phyloP scores from a whole-genome alignment of 768 basidiomycete genomes.

The Psilocybe subaeruginosa region DNA sequence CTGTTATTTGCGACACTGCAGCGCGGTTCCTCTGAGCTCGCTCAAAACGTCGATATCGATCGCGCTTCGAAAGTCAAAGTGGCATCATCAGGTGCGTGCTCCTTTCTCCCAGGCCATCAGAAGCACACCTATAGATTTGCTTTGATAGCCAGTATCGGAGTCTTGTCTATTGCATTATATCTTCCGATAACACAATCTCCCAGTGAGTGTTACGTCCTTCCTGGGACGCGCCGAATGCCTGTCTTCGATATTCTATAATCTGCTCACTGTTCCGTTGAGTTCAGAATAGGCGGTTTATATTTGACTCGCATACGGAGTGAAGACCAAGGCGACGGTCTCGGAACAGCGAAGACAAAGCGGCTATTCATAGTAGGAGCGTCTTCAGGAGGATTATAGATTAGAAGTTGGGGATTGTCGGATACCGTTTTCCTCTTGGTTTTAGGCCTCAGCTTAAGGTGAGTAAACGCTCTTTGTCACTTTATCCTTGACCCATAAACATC shows the following conservation, averaged over 20 bases:
- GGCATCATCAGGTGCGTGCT: slow-evolving; percentile 5
- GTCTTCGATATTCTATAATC: background rate
- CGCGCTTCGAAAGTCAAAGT: slow-evolving; percentile 1
- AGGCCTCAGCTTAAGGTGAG: background rate
- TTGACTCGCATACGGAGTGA: background rate
- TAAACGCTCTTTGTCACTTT: background rate
- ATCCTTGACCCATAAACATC: no score
- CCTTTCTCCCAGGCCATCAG: slow-evolving; percentile 11
- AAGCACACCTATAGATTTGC: background rate
- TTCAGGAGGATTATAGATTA: background rate
- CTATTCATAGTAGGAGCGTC: background rate
- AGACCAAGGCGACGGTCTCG: no score
- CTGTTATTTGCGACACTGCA: slow-evolving; percentile 2
- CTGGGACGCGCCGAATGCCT: background rate
- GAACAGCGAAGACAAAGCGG: background rate
- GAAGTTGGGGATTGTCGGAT: background rate
- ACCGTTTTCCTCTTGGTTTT: background rate
- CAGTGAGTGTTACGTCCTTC: background rate
- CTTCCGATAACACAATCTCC: background rate
- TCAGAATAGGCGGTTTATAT: background rate
- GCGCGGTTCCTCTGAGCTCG: background rate
- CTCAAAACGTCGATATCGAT: slow-evolving; percentile 4
- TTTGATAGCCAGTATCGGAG: slow-evolving; percentile 3
- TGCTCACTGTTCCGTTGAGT: background rate
- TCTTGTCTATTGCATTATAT: background rate